Percentiles rank a stretch among this genome's conserved stretches.
These are phyloP conservation scores for Erucastrum elatum DNA, from an alignment of 345 rosid species.

Conservation along the genomic window DNA sequence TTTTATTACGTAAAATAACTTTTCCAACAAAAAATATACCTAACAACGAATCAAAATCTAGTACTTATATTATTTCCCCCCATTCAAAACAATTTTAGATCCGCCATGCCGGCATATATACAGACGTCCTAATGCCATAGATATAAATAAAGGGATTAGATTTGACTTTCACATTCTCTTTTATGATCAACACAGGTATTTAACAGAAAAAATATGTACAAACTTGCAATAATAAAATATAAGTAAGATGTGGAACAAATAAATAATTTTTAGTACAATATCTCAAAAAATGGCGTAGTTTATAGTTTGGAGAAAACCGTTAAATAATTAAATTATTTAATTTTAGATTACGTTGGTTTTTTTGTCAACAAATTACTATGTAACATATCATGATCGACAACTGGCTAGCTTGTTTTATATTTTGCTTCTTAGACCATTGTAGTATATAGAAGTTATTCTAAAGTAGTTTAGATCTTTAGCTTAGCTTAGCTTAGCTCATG, in stretches of 20 bases:
- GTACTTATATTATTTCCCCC: no score
- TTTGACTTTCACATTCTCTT: constrained; percentile 3
- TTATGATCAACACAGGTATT: neutral
- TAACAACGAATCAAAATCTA: no score
- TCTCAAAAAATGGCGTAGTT: neutral
- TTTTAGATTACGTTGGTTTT: neutral
- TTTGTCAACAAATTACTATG: neutral
- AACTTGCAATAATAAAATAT: neutral
- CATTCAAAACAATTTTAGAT: no score
- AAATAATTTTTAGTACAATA: neutral
- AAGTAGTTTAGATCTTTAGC: neutral
- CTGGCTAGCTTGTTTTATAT: neutral
- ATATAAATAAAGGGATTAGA: neutral
- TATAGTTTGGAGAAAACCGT: neutral
- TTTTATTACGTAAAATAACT: no score
- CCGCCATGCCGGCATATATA: no score
- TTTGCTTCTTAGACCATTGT: neutral
- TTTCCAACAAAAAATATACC: no score
- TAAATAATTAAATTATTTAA: neutral
- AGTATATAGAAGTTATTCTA: neutral
- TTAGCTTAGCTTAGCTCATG: neutral
- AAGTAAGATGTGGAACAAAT: neutral
- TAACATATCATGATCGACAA: neutral
- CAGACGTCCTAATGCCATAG: neutral
- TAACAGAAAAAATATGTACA: neutral